Evolutionary conservation across 768 basidiomycete species (phyloP).

Genomic region (Leccinum uliginosum): DNA sequence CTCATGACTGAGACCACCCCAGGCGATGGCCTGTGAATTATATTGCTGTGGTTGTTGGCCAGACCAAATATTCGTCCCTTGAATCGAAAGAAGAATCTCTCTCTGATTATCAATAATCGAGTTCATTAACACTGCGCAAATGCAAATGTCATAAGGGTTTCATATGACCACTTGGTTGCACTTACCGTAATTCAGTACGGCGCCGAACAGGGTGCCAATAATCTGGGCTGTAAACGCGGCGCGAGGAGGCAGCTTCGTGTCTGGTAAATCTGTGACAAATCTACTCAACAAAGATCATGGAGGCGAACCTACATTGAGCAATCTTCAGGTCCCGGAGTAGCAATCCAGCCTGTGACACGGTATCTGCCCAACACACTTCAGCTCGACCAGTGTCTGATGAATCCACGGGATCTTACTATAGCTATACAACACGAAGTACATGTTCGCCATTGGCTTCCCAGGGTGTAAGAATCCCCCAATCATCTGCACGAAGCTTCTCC

Average conservation of each 20-base stretch:
- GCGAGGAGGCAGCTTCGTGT: slow-evolving; percentile 60
- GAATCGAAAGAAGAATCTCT: slow-evolving; percentile 48
- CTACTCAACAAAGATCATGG: slow-evolving; percentile 31
- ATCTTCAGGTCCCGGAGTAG: slow-evolving; percentile 57
- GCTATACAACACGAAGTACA: slow-evolving; percentile 42
- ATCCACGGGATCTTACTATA: slow-evolving; percentile 34
- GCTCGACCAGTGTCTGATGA: slow-evolving; percentile 38
- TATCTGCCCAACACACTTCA: slow-evolving; percentile 36
- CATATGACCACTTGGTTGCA: slow-evolving; percentile 36
- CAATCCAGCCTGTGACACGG: slow-evolving; percentile 45
- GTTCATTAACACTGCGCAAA: slow-evolving; percentile 44
- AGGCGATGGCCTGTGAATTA: slow-evolving; percentile 34
- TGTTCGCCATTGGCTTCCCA: slow-evolving; percentile 41
- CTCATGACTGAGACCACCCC: slow-evolving; percentile 38
- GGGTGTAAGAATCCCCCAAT: slow-evolving; percentile 34
- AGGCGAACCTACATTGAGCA: slow-evolving; percentile 18
- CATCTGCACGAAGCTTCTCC: slow-evolving; percentile 33
- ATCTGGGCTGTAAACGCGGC: slow-evolving; percentile 62
- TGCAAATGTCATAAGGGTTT: slow-evolving; percentile 41
- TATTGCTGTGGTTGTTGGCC: slow-evolving; percentile 30
- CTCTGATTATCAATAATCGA: slow-evolving; percentile 49
- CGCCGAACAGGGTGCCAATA: slow-evolving; percentile 24
- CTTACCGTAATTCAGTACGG: slow-evolving; percentile 47
- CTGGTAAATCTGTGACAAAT: slow-evolving; percentile 33
- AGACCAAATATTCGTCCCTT: slow-evolving; percentile 43